These are phyloP conservation scores for Pichia rugopelliculosa DNA, from an alignment of 805 yeast species.

Conservation along the genomic window DNA sequence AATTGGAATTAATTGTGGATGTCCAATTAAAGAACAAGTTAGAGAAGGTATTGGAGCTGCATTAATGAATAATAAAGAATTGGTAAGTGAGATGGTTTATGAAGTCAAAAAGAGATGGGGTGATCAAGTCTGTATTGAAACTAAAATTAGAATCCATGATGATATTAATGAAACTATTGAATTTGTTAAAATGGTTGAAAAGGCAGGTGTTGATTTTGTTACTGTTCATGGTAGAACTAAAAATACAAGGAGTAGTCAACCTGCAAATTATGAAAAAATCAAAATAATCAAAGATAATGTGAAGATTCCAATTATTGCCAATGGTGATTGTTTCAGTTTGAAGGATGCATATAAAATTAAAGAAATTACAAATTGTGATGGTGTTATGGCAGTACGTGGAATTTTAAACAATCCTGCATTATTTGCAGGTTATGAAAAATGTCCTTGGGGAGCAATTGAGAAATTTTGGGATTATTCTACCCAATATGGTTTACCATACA, in stretches of 20 bases:
- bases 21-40: constrained; percentile 92
- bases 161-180: constrained; percentile 65
- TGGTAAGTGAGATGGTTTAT: constrained; percentile 74
- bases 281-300: constrained; percentile 50
- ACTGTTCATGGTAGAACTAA: constrained; percentile 92
- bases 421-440: constrained; percentile 61
- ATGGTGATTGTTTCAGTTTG: constrained; percentile 83
- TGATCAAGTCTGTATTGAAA: constrained; percentile 67
- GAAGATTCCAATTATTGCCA: constrained; percentile 82
- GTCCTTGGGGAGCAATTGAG: constrained; percentile 93
- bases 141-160: constrained; percentile 82
- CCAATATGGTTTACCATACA: constrained; percentile 77
- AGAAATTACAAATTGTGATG: constrained; percentile 68
- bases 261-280: constrained; percentile 81
- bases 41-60: constrained; percentile 98
- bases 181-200: constrained; percentile 68
- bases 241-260: constrained; percentile 74
- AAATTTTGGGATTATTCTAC: constrained; percentile 71
- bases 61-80: constrained; percentile 72
- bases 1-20: constrained; percentile 92
- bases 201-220: constrained; percentile 86
- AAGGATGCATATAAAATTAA: constrained; percentile 61
- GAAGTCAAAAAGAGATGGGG: constrained; percentile 77
- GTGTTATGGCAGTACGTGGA: constrained; percentile 95
- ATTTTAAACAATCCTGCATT: constrained; percentile 78